phyloP scores from a whole-genome alignment of 345 rosid species.

The Eucalyptus erythrocorys region DNA sequence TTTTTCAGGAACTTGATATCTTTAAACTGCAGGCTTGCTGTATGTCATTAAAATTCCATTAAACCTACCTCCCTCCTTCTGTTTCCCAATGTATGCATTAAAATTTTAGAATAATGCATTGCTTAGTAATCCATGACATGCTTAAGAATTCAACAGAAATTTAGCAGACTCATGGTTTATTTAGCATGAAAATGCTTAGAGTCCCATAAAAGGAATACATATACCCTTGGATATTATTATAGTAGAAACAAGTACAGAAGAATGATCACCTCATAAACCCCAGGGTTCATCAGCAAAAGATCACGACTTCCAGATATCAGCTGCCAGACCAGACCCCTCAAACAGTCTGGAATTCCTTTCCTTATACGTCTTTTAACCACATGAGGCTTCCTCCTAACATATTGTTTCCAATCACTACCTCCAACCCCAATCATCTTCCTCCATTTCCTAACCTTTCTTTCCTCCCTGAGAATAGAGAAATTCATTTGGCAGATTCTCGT shows the following conservation, averaged over 20 bases:
- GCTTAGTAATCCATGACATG: not conserved
- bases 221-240: not conserved
- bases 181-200: not conserved
- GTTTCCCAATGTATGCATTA: not conserved
- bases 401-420: constrained; percentile 97
- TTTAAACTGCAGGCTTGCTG: not conserved
- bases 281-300: constrained; percentile 91
- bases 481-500: not conserved
- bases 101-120: not conserved
- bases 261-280: constrained; percentile 67
- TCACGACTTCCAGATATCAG: constrained; percentile 89
- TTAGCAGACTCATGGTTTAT: not conserved
- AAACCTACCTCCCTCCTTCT: not conserved
- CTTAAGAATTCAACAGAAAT: not conserved
- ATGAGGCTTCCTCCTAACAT: constrained; percentile 71
- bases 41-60: not conserved
- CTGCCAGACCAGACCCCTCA: constrained; percentile 99
- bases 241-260: not conserved
- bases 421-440: constrained; percentile 98
- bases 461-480: constrained; percentile 43
- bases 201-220: not conserved
- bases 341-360: constrained; percentile 95
- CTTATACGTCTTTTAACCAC: constrained; percentile 81
- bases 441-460: constrained; percentile 84
- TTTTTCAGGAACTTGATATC: not conserved